Evolutionary conservation across 306 rosid species (phyloP), one percentile per base, ranked within the genome.

Genomic region (Prinsepia uniflora): DNA sequence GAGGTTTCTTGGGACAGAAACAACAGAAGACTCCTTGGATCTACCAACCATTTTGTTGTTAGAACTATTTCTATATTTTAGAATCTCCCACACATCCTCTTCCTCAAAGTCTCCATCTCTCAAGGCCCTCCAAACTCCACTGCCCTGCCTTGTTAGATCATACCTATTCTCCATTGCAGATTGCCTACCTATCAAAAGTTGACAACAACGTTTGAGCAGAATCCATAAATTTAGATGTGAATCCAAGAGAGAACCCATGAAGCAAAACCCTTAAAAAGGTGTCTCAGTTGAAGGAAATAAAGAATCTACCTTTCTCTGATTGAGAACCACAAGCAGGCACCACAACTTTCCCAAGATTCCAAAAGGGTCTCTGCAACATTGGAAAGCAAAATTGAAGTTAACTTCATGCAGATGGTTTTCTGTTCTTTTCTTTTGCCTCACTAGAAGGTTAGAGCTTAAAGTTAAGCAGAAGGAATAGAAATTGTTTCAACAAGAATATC

Each of bases 21-120:
- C 17, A 65, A 70, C 73, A 13, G 84, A 67, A 1, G 36, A 30
- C 36, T 63, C 74, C 11, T 63, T 80, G 67, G 83, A 18, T 60
- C 70, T 71, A 45, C 43, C 19, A 59, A 72, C 14, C 40, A 63
- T 59, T 14, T 34, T 80, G 59, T 75, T 64, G 58, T 36, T 43
- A 44, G 76, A 70, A 22, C 11, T 34, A 1, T 68, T 67, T 60
- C 77, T 80, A 6, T 88, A 91, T 48, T 82, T 84, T 34, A 88
- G 45, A 73, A 81, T 86, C 55, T 65, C 75, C 98, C 98, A 92
- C 67, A 90, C 86, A 39, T 90, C 96, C 58, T 80, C 88, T 70
- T 92, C 98, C 79, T 92, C 93, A 68, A 88, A 90, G 36, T 92
- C 98, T 62, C 86, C 98, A 74, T 92, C 90, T 78, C 88, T 90